A percentile compares a stretch with the other conserved stretches of the same genome.
phyloP scores from a whole-genome alignment of 257 asterid species.

The Haberlea rhodopensis region DNA sequence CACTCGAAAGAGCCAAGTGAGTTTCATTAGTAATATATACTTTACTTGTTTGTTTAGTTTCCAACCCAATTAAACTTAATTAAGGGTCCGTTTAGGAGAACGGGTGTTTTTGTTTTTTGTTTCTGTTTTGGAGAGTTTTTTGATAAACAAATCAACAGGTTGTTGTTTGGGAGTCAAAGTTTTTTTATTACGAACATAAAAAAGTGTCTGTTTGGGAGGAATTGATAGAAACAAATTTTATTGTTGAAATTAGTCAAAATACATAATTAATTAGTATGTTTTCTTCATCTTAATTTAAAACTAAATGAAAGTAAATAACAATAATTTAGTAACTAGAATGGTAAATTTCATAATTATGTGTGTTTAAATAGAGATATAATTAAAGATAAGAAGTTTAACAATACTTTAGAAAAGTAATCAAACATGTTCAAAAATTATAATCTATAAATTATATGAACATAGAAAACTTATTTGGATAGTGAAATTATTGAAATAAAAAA shows the following conservation, averaged over 20 bases:
- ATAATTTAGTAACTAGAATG: neutral
- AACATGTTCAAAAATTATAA: no score
- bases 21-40: slow-evolving; percentile 28
- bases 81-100: neutral
- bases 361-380: neutral
- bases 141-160: no score
- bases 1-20: slow-evolving; percentile 97
- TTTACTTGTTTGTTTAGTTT: slow-evolving; percentile 16
- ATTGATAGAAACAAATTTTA: no score
- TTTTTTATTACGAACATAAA: neutral
- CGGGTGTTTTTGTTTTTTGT: neutral
- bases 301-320: no score
- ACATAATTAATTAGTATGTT: neutral
- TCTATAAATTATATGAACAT: neutral
- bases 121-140: neutral
- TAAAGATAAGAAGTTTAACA: neutral
- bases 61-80: slow-evolving; percentile 20
- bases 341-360: neutral
- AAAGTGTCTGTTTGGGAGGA: neutral
- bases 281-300: neutral
- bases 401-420: neutral
- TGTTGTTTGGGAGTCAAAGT: neutral
- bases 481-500: no score
- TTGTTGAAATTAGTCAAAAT: no score
- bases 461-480: neutral